phyloP scores from a whole-genome alignment of 202 grass and related monocot genomes.

The Brachypodium distachyon region DNA sequence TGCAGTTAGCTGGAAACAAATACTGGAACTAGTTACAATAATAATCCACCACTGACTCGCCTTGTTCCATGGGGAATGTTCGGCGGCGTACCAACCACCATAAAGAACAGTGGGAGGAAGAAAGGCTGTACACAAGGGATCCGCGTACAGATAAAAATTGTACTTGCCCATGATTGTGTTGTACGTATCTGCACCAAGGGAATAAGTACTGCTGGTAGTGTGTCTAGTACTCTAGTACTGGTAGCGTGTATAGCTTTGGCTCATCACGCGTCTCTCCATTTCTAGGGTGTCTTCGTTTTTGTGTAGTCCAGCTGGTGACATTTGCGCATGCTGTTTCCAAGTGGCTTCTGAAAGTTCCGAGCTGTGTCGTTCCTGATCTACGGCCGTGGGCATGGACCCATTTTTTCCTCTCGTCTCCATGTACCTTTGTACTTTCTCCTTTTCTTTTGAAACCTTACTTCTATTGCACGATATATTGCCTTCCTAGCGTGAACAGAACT shows the following conservation, averaged over 20 bases:
- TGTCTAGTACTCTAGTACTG: too few relatives aligned
- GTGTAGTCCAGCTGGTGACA: neutral
- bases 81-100: slow-evolving; percentile 5
- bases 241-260: neutral
- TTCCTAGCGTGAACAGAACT: neutral
- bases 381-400: neutral
- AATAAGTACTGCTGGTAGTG: neutral
- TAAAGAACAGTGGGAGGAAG: neutral
- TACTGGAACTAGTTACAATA: neutral
- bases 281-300: neutral
- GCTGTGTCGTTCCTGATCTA: neutral
- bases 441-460: too few relatives aligned
- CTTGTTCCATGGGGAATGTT: slow-evolving; percentile 23
- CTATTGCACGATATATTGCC: neutral
- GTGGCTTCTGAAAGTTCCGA: neutral
- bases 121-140: neutral
- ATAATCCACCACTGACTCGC: neutral
- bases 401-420: neutral
- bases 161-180: slow-evolving; percentile 4
- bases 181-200: neutral
- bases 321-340: neutral
- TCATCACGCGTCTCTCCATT: neutral
- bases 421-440: too few relatives aligned
- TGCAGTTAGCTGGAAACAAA: slow-evolving; percentile 21
- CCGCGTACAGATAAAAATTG: neutral